Evolutionary conservation across 208 protist genomes (phyloP).

Genomic region (Acanthamoeba divionensis): DNA sequence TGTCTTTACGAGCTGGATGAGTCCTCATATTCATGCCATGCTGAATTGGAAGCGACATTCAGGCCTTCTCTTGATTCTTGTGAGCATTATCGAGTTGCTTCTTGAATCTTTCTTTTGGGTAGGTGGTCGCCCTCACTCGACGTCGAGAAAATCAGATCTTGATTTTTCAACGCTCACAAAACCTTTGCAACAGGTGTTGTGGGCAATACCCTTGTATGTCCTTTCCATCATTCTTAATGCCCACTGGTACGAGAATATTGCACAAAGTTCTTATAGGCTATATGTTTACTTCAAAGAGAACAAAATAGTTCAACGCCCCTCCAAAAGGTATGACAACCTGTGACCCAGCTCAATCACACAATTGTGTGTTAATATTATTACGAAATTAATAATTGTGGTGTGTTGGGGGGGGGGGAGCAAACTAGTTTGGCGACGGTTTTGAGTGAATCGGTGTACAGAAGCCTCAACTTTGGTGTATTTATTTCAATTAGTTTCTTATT

Average conservation of each 20-base stretch:
- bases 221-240: slow-evolving; percentile 39
- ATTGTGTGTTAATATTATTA: not conserved
- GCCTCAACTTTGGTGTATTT: slow-evolving; percentile 37
- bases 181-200: not conserved
- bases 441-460: slow-evolving; percentile 24
- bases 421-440: not conserved
- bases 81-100: not conserved
- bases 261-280: not conserved
- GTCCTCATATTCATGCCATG: slow-evolving; percentile 17
- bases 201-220: slow-evolving; percentile 31
- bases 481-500: slow-evolving; percentile 15
- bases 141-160: not conserved
- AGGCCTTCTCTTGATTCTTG: not conserved
- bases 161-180: not conserved
- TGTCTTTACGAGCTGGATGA: not conserved
- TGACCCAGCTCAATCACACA: not conserved
- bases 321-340: not conserved
- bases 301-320: not conserved
- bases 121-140: not conserved
- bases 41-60: not conserved
- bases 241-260: slow-evolving; percentile 32
- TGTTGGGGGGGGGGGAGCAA: too few relatives aligned
- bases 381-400: not conserved
- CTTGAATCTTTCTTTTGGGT: slow-evolving; percentile 16
- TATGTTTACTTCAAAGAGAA: not conserved